phyloP scores from a whole-genome alignment of 2,329 filamentous ascomycete species.

The Claviceps maximensis region DNA sequence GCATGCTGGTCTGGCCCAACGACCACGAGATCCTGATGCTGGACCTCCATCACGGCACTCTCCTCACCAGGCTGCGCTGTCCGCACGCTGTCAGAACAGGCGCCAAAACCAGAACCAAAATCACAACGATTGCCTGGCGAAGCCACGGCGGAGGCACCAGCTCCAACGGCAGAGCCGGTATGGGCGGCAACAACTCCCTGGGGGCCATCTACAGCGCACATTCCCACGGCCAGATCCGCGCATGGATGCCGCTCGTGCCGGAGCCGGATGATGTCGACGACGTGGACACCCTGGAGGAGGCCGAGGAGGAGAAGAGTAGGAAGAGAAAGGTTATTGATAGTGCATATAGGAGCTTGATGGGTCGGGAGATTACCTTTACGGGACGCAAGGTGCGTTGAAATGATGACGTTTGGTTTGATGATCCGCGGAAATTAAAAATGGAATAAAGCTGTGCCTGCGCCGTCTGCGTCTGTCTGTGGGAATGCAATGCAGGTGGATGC shows the following conservation, averaged over 20 bases:
- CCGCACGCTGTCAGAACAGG: conserved; percentile 37
- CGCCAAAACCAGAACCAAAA: conserved; percentile 38
- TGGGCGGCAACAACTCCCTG: conserved; percentile 39
- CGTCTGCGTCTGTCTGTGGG: no score
- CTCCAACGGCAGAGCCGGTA: conserved; percentile 34
- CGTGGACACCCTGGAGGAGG: conserved; percentile 25
- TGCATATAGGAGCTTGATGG: conserved; percentile 66
- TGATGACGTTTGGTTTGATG: no score
- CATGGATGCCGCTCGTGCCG: conserved; percentile 54
- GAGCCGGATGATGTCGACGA: conserved; percentile 38
- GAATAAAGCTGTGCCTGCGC: no score
- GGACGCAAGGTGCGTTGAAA: conserved; percentile 6
- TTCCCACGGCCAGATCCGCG: conserved; percentile 68
- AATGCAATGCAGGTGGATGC: no score
- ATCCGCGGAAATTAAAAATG: no score
- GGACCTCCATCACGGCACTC: conserved; percentile 62
- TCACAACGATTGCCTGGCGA: conserved; percentile 65
- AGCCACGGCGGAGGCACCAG: conserved; percentile 41
- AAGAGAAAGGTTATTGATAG: conserved; percentile 72
- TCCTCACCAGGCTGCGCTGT: conserved; percentile 58
- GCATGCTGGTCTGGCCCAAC: conserved; percentile 65
- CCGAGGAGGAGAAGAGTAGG: conserved; percentile 35
- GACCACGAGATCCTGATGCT: conserved; percentile 68
- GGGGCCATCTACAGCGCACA: conserved; percentile 66
- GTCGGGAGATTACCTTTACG: conserved; percentile 53